These are phyloP conservation scores for Lichtheimia ramosa DNA, from an alignment of 371 early-diverging fungal genomes.

Conservation along the genomic window DNA sequence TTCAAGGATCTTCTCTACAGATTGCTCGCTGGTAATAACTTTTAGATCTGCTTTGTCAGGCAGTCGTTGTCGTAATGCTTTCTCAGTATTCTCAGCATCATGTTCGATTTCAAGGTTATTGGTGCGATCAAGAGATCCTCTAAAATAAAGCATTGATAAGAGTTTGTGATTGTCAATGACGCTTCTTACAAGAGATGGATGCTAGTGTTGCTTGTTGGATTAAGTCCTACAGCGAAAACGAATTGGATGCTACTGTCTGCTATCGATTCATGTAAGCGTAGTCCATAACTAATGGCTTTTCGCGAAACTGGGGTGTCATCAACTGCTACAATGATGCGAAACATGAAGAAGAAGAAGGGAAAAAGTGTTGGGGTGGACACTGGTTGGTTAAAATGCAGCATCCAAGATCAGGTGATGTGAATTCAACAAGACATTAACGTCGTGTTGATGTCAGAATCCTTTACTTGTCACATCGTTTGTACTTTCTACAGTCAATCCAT, in stretches of 20 bases:
- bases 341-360: background rate
- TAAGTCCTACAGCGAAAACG: slow-evolving; percentile 24
- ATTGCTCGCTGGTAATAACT: slow-evolving; percentile 6
- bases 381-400: no score
- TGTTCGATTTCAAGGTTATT: slow-evolving; percentile 31
- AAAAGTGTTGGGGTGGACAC: background rate
- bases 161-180: background rate
- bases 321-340: slow-evolving; percentile 29
- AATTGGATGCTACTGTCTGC: slow-evolving; percentile 15
- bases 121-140: slow-evolving; percentile 27
- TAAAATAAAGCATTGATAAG: slow-evolving; percentile 1
- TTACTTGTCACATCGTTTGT: no score
- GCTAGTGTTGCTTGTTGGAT: slow-evolving; percentile 16
- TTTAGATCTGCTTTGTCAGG: slow-evolving; percentile 6
- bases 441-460: no score
- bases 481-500: no score
- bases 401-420: no score
- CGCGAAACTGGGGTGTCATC: slow-evolving; percentile 22
- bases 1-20: slow-evolving; percentile 19
- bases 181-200: background rate
- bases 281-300: slow-evolving; percentile 24
- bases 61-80: background rate
- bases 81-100: slow-evolving; percentile 18
- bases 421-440: no score
- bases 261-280: slow-evolving; percentile 10